phyloP scores from a whole-genome alignment of 768 basidiomycete genomes.

The Cystofilobasidium macerans region DNA sequence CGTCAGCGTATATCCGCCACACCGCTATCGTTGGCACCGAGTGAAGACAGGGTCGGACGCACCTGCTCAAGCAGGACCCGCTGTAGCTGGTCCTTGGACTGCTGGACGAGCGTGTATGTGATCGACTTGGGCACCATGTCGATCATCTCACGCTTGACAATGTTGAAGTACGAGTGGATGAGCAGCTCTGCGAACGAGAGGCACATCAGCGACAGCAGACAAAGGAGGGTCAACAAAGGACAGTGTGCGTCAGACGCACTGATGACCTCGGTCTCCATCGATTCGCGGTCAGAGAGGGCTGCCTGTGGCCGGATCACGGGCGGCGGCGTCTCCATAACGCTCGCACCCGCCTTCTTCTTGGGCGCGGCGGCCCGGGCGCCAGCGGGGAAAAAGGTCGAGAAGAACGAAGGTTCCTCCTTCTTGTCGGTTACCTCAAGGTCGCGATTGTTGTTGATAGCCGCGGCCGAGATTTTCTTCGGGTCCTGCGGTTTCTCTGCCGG shows the following conservation, averaged over 20 bases:
- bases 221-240: too few relatives aligned
- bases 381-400: conserved; percentile 81
- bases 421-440: conserved; percentile 83
- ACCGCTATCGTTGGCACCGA: too few relatives aligned
- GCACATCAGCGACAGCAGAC: conserved; percentile 3
- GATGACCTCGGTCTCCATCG: conserved; percentile 98
- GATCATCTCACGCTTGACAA: conserved; percentile 63
- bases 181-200: conserved; percentile 57
- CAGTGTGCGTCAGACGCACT: conserved; percentile 50
- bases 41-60: background rate
- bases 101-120: conserved; percentile 76
- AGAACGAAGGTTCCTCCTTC: conserved; percentile 86
- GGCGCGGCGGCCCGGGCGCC: conserved; percentile 49
- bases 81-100: conserved; percentile 89
- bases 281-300: conserved; percentile 83
- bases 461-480: conserved; percentile 57
- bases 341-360: conserved; percentile 52
- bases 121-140: conserved; percentile 55
- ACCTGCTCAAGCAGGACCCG: conserved; percentile 76
- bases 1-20: too few relatives aligned
- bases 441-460: conserved; percentile 76
- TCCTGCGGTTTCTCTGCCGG: conserved; percentile 52
- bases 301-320: conserved; percentile 76
- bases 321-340: conserved; percentile 64
- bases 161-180: conserved; percentile 94